Conservation (phyloP, 2,329 filamentous ascomycete species). For the Trichoderma atroviride region DNA sequence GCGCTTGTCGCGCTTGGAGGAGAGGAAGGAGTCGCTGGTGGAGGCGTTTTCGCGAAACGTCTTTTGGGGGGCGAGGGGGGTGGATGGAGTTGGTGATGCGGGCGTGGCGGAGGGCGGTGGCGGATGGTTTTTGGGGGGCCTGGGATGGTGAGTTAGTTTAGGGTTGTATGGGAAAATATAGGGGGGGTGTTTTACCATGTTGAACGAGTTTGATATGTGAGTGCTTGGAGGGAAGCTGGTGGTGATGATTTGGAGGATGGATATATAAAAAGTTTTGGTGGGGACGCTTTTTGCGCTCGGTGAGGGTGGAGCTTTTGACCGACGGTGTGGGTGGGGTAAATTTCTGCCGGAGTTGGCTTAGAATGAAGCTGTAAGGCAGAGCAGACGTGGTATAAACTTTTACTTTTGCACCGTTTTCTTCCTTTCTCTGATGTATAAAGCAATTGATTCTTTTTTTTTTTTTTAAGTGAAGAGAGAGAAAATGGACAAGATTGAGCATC, state of each 20-base stretch:
- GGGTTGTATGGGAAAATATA: rapidly evolving
- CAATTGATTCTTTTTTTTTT: background rate
- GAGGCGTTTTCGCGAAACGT: conserved; percentile 55
- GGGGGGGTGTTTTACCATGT: conserved; percentile 20
- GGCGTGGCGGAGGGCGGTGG: conserved; percentile 58
- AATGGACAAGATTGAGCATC: conserved; percentile 46
- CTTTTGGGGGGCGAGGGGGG: conserved; percentile 54
- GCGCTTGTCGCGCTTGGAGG: conserved; percentile 81
- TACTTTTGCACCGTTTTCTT: background rate
- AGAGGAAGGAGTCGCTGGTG: conserved; percentile 62
- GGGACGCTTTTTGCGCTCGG: conserved; percentile 20
- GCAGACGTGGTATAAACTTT: background rate
- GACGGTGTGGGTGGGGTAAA: conserved; percentile 20
- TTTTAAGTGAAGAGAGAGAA: no score
- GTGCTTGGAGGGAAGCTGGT: background rate
- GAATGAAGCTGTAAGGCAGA: background rate
- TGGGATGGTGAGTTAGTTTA: conserved; percentile 24
- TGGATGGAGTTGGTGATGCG: conserved; percentile 53
- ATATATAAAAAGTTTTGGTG: conserved; percentile 11
- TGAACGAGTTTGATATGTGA: background rate
- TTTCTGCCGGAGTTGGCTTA: background rate
- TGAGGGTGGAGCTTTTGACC: conserved; percentile 22
- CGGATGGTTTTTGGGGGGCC: conserved; percentile 55
- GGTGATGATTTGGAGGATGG: background rate
- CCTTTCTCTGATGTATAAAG: background rate